These are phyloP conservation scores for Phoma herbarum DNA, from an alignment of 2,329 filamentous ascomycete species.

Conservation along the genomic window DNA sequence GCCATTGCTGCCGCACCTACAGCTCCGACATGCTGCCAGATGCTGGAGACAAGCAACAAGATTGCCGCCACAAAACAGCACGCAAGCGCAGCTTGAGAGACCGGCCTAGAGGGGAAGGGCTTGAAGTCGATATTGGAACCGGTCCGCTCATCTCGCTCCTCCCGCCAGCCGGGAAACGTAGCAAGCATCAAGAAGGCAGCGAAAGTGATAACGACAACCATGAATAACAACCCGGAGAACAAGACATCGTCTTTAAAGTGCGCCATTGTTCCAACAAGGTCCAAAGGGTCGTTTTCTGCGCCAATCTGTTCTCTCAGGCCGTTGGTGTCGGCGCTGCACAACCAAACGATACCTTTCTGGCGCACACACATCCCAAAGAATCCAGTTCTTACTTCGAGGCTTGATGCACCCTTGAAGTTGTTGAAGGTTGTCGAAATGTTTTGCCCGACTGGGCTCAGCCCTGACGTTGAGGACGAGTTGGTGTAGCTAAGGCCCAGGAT, in stretches of 20 bases:
- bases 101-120: slow-evolving; percentile 88
- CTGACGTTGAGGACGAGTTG: slow-evolving; percentile 79
- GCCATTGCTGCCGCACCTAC: slow-evolving; percentile 95
- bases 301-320: slow-evolving; percentile 86
- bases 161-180: slow-evolving; percentile 97
- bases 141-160: slow-evolving; percentile 76
- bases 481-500: slow-evolving; percentile 96
- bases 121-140: slow-evolving; percentile 90
- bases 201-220: slow-evolving; percentile 96
- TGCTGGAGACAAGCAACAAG: slow-evolving; percentile 70
- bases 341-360: slow-evolving; percentile 86
- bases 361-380: slow-evolving; percentile 98
- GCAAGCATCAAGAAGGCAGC: slow-evolving; percentile 91
- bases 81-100: slow-evolving; percentile 90
- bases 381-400: slow-evolving; percentile 88
- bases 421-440: slow-evolving; percentile 83
- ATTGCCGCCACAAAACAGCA: slow-evolving; percentile 79
- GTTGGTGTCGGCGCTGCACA: slow-evolving; percentile 97
- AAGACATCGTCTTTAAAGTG: slow-evolving; percentile 99
- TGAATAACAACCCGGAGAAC: slow-evolving; percentile 98
- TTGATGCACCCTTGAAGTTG: slow-evolving; percentile 85
- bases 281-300: slow-evolving; percentile 92
- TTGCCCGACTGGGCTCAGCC: slow-evolving; percentile 88
- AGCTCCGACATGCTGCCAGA: slow-evolving; percentile 95
- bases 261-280: slow-evolving; percentile 95